Base-by-base conservation (phyloP, 352 stramenopile species). In the Phytopythium aichiense region DNA sequence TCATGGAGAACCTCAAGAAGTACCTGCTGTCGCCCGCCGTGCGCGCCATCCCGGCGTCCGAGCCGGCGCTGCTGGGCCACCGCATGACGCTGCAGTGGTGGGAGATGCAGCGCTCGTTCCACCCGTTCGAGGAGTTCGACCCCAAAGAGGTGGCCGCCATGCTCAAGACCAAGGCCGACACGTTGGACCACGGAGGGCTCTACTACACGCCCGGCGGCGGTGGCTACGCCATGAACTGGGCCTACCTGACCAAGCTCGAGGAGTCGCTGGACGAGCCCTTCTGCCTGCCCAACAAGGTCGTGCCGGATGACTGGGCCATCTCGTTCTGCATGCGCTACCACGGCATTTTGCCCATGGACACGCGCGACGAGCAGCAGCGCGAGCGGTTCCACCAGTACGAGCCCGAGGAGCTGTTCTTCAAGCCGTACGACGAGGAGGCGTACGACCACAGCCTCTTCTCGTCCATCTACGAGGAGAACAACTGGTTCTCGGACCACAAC, bases 341-440 rank as follows among this genome's bases (percentile, higher is more conserved):
- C 38, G 76, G 76, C 9, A 77, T 94, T 25, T 68, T 64, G n/a
- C 85, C 85, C 1, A 13, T 74, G 33, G 87, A 95, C 67, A 94
- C 84, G n/a, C 73, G 87, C 38, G 87, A 95, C 67, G 58, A 61
- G 16, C 28, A 74, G 33, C 72, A 87, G 61, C 73, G 87, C 54
- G 87, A 95, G 67, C 76, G 87, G 11, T 95, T 94, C 64, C 87
- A 95, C 62, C 84, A 93, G 68, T 95, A 93, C 67, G 77, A 91
- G 56, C 85, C 87, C 7, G 73, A 77, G n/a, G 64, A 83, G 28
- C 62, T 95, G 31, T 94, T 83, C 60, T 79, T 83, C 68, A 79
- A 74, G 59, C 62, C 66, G 7, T 71, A 92, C 70, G 81, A 95
- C 68, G 71, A 81, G 38, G 71, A 87, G 6, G 84, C 72, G 2